A percentile compares a stretch with the other conserved stretches of the same genome.
These are phyloP conservation scores for Hibiscus syriacus DNA, from an alignment of 345 rosid species.

Conservation along the genomic window DNA sequence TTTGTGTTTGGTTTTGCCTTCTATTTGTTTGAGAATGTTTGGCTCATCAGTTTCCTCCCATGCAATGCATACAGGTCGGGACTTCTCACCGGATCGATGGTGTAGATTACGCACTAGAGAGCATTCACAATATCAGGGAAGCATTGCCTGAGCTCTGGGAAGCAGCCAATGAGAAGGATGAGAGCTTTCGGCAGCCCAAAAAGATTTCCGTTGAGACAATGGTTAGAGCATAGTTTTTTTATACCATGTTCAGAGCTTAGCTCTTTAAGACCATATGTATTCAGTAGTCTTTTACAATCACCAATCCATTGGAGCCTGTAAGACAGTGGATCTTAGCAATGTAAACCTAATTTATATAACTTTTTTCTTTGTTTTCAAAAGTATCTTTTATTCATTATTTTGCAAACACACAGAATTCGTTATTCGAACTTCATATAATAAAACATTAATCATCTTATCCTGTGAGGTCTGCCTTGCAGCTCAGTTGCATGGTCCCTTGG, in stretches of 20 bases:
- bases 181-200: constrained; percentile 28
- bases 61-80: constrained; percentile 43
- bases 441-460: no score
- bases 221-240: constrained; percentile 38
- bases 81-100: constrained; percentile 50
- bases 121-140: constrained; percentile 83
- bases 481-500: no score
- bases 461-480: no score
- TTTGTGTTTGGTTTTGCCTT: background rate
- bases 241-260: constrained; percentile 28
- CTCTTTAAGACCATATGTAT: background rate
- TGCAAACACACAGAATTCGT: no score
- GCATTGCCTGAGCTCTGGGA: constrained; percentile 92
- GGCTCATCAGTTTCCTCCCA: background rate
- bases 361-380: background rate
- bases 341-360: background rate
- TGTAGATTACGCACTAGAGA: constrained; percentile 74
- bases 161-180: constrained; percentile 40
- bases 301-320: background rate
- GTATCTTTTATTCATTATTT: no score
- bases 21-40: background rate
- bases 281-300: background rate
- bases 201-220: constrained; percentile 58
- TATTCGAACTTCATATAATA: no score
- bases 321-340: background rate